These are phyloP conservation scores for Melastoma malabathricum DNA, from an alignment of 345 rosid species.

Conservation along the genomic window DNA sequence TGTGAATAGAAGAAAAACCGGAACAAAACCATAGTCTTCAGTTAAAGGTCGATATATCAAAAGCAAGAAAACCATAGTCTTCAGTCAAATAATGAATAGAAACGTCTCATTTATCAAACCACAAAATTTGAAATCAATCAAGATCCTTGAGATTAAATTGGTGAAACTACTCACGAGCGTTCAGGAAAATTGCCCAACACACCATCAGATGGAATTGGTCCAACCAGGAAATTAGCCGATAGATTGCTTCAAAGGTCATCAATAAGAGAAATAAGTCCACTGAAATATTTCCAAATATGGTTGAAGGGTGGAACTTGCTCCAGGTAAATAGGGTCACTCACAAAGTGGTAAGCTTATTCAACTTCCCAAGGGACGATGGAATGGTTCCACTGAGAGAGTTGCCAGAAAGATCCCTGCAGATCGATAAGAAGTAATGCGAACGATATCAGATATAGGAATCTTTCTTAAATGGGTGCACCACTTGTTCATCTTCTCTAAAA, in stretches of 20 bases:
- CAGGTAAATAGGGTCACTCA: conserved; percentile 33
- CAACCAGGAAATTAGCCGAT: conserved; percentile 76
- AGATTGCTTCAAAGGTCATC: conserved; percentile 48
- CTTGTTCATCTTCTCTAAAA: too few relatives aligned
- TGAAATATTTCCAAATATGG: not conserved
- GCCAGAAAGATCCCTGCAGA: conserved; percentile 67
- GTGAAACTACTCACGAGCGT: conserved; percentile 52
- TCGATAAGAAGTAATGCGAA: too few relatives aligned
- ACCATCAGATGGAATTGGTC: conserved; percentile 73
- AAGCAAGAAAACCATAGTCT: not conserved
- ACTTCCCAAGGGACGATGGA: conserved; percentile 64
- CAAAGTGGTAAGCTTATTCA: conserved; percentile 51
- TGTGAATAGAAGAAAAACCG: not conserved
- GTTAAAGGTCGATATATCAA: not conserved
- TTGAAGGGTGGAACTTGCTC: not conserved
- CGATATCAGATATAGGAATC: too few relatives aligned
- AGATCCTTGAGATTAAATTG: not conserved
- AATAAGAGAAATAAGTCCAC: conserved; percentile 2
- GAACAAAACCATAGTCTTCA: not conserved
- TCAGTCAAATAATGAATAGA: too few relatives aligned
- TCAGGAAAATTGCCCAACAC: conserved; percentile 38
- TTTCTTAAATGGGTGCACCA: too few relatives aligned
- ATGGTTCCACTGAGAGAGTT: conserved; percentile 59
- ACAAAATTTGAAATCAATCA: too few relatives aligned
- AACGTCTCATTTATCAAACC: too few relatives aligned